Conservation (phyloP, 73 alveolate genomes). For the Tetrahymena borealis region DNA sequence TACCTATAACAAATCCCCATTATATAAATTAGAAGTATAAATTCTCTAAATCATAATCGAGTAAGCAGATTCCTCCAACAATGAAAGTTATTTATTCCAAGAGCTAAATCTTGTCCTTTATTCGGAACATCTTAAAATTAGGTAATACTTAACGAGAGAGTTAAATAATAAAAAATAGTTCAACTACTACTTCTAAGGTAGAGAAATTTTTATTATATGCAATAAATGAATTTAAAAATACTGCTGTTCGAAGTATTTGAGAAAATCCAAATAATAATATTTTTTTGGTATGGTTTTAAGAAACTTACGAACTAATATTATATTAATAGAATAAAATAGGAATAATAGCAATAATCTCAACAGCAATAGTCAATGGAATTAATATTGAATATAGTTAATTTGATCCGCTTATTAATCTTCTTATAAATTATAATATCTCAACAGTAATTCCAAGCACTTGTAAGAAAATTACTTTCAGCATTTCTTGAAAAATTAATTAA, state of each 20-base stretch:
- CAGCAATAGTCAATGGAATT: not conserved
- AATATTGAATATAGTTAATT: not conserved
- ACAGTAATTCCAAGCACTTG: not conserved
- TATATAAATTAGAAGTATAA: not conserved
- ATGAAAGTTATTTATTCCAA: not conserved
- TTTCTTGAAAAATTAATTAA: not conserved
- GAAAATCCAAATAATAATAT: not conserved
- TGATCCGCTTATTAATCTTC: not conserved
- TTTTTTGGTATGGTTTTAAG: not conserved
- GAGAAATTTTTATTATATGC: not conserved
- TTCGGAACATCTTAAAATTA: not conserved
- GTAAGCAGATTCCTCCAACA: not conserved
- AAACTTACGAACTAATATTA: not conserved
- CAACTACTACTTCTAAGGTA: not conserved
- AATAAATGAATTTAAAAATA: not conserved
- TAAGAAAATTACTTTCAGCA: not conserved
- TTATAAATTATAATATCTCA: not conserved
- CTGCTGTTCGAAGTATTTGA: not conserved
- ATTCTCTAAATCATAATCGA: not conserved
- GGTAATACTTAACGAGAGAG: not conserved
- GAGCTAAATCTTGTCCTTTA: not conserved
- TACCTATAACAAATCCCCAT: not conserved
- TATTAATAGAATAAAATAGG: not conserved
- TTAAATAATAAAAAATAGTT: not conserved
- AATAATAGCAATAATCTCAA: not conserved